phyloP scores from a whole-genome alignment of 23 red algal genomes.

The Gracilaria caudata region DNA sequence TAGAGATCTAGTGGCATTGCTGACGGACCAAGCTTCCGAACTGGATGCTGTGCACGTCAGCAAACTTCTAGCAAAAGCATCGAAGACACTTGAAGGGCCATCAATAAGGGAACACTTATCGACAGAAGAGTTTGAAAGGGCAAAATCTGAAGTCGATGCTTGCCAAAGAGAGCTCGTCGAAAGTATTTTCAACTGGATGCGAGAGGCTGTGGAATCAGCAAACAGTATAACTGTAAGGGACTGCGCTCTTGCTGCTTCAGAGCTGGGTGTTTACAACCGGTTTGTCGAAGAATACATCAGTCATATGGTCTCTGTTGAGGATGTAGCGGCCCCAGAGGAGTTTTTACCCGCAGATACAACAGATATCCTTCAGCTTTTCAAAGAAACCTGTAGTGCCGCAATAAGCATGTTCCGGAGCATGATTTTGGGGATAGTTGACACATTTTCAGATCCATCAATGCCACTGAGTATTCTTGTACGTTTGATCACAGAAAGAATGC shows the following conservation, averaged over 20 bases:
- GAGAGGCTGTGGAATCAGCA: conserved; percentile 30
- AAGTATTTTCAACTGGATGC: conserved; percentile 54
- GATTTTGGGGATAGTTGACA: conserved; percentile 25
- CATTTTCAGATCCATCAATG: conserved; percentile 41
- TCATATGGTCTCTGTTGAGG: conserved; percentile 30
- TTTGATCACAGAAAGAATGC: conserved; percentile 39
- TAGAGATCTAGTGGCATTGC: conserved; percentile 46
- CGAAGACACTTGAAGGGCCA: background rate
- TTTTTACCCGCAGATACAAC: background rate
- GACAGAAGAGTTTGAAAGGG: conserved; percentile 5
- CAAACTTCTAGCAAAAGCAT: conserved; percentile 54
- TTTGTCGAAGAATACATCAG: conserved; percentile 51
- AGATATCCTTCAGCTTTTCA: conserved; percentile 18
- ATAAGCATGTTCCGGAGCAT: conserved; percentile 16
- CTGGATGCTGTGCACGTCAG: conserved; percentile 63
- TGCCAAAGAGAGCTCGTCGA: conserved; percentile 51
- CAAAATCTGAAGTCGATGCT: conserved; percentile 20
- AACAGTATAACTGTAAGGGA: conserved; percentile 40
- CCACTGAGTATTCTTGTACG: conserved; percentile 25
- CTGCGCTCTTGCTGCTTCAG: conserved; percentile 48
- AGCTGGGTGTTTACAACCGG: conserved; percentile 32
- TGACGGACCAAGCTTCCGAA: conserved; percentile 27
- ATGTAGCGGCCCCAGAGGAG: background rate
- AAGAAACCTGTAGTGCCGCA: conserved; percentile 21
- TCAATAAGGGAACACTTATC: conserved; percentile 19